A percentile compares a stretch with the other conserved stretches of the same genome.
Evolutionary conservation across 345 rosid genomes (phyloP).

Genomic region (Eucalyptus brandiana): DNA sequence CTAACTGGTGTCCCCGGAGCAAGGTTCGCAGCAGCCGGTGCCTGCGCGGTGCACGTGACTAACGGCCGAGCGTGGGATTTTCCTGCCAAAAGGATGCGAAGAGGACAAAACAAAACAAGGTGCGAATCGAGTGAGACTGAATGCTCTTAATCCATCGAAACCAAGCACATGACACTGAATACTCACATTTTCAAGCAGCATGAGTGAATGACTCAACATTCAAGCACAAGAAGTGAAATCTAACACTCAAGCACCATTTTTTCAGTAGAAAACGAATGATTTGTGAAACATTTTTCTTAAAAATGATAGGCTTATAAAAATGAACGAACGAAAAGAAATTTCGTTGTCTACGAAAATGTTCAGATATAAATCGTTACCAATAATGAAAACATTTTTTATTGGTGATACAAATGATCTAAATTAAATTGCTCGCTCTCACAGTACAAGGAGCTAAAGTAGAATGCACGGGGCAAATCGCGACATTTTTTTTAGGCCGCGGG

Average conservation of each 20-base stretch:
- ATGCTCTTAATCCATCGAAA: not conserved
- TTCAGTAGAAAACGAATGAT: too few species aligned
- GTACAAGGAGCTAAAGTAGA: not conserved
- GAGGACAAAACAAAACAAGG: not conserved
- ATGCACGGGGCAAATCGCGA: not conserved
- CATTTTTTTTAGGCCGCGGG: not conserved
- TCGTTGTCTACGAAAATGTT: accelerated
- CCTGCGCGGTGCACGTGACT: slow-evolving; percentile 14
- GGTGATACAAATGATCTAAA: not conserved
- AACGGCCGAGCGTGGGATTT: not conserved
- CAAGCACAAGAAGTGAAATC: not conserved
- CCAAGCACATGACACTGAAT: not conserved
- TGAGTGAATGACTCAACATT: not conserved
- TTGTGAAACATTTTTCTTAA: too few species aligned
- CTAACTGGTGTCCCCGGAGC: slow-evolving; percentile 79
- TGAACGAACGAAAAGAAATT: too few species aligned
- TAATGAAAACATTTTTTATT: too few species aligned
- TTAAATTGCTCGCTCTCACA: not conserved
- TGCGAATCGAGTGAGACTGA: not conserved
- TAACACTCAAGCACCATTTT: not conserved
- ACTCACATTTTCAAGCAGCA: not conserved
- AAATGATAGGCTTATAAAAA: too few species aligned
- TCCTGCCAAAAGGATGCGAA: not conserved
- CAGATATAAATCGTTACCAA: too few species aligned
- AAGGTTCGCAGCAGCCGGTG: slow-evolving; percentile 30